These are phyloP conservation scores for Cyclostephanos invisitatus DNA, from an alignment of 108 stramenopile species.

Conservation along the genomic window DNA sequence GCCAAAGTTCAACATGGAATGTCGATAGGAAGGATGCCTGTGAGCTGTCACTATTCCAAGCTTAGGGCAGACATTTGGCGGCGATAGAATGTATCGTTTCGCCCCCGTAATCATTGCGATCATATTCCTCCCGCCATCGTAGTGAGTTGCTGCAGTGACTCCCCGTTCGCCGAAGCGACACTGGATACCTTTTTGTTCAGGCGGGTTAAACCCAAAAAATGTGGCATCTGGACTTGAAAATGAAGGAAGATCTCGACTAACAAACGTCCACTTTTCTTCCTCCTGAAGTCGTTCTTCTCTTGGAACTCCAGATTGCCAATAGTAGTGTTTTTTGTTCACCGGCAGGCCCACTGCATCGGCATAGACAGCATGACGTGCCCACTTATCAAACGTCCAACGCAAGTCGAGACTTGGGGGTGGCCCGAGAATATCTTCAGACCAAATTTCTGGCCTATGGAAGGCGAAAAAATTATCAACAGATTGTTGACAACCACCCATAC, in stretches of 20 bases:
- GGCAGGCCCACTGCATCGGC: conserved; percentile 66
- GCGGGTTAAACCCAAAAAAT: conserved; percentile 69
- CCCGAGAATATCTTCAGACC: conserved; percentile 63
- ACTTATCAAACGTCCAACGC: conserved; percentile 68
- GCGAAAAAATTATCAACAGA: conserved; percentile 84
- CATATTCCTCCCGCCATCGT: conserved; percentile 92
- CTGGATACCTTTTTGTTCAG: conserved; percentile 84
- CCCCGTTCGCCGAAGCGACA: conserved; percentile 88
- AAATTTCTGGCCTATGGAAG: conserved; percentile 60
- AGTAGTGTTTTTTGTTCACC: conserved; percentile 71
- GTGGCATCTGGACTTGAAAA: conserved; percentile 63
- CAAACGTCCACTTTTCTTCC: conserved; percentile 67
- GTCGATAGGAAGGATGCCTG: conserved; percentile 52
- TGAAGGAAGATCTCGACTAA: conserved; percentile 73
- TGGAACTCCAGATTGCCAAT: conserved; percentile 76
- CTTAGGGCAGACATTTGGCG: conserved; percentile 77
- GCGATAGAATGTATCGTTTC: conserved; percentile 92
- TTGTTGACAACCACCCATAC: conserved; percentile 63
- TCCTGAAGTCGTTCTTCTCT: conserved; percentile 55
- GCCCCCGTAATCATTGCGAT: conserved; percentile 92
- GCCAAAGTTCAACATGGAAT: conserved; percentile 84
- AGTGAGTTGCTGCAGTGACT: conserved; percentile 94
- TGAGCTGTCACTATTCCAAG: not conserved
- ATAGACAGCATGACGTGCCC: conserved; percentile 77
- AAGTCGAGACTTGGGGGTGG: conserved; percentile 71